Conservation (phyloP, 345 rosid genomes). For the thale cress (Arabidopsis thaliana) region TAIR10.1 NC_003076.8:5366501-5367000, state of each 20-base stretch:
- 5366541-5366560: slow-evolving; percentile 74
- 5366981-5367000: slow-evolving; percentile 63
- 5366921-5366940: slow-evolving; percentile 69
- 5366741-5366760: no score
- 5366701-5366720: no score
- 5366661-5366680: no score
- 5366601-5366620: slow-evolving; percentile 74
- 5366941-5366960: slow-evolving; percentile 65
- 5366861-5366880: no score
- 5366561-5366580: slow-evolving; percentile 70
- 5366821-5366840: no score
- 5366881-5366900: slow-evolving; percentile 63
- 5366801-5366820: no score
- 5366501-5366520: slow-evolving; percentile 39
- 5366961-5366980: slow-evolving; percentile 57
- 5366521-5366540: slow-evolving; percentile 61
- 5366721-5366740: no score
- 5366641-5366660: slow-evolving; percentile 3
- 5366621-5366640: slow-evolving; percentile 62
- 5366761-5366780: no score
- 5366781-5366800: no score
- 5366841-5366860: no score
- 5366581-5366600: slow-evolving; percentile 76
- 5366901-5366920: slow-evolving; percentile 60
- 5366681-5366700: no score